Base-by-base conservation (phyloP, 2,329 filamentous ascomycete species). In the Thielaviopsis populi region DNA sequence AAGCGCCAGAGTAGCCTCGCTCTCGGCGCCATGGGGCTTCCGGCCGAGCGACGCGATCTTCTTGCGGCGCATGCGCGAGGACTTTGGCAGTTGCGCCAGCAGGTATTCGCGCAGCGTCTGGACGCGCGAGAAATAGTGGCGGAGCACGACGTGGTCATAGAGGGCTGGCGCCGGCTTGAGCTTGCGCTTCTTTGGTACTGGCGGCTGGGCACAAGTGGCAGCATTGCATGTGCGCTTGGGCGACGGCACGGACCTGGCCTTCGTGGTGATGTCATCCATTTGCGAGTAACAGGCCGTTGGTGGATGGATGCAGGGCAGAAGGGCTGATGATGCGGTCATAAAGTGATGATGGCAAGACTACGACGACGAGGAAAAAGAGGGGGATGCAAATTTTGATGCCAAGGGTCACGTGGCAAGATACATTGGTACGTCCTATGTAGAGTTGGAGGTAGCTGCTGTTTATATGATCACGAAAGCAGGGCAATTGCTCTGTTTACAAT, bases 41-140 rank as follows among this genome's bases (percentile, higher is more conserved):
- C 79, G 72, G 3, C 79, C 78, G 24, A 83, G 67, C 3, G 72
- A 73, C 1, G 75, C 70, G 59, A 86, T 78, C 69, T 83, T 85
- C 70, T 77, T 82, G 37, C 80, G 76, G 56, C 83, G 76, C 63
- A 84, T 71, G 63, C 79, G 87, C 4, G 89, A 92, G 11, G 82
- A 78, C n/a, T 73, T 68, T 0, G 88, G 86, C 11, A 95, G 79
- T 66, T 78, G 81, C 22, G 77, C 76, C 59, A 91, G 75, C 46
- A 91, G 75, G 74, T 89, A 88, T 65, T 86, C 78, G 69, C 89
- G 84, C 65, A 96, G 76, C 0, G 84, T 84, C 63, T 83, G 73
- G 13, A 91, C 80, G 58, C 79, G 74, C 7, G 79, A 74, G 73
- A 91, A 95, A 74, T 86, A 88, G 37, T 61, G 58, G 42, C 65